These are phyloP conservation scores for Penicillium sp. DNA, from an alignment of 2,329 filamentous ascomycete species.

Conservation along the genomic window DNA sequence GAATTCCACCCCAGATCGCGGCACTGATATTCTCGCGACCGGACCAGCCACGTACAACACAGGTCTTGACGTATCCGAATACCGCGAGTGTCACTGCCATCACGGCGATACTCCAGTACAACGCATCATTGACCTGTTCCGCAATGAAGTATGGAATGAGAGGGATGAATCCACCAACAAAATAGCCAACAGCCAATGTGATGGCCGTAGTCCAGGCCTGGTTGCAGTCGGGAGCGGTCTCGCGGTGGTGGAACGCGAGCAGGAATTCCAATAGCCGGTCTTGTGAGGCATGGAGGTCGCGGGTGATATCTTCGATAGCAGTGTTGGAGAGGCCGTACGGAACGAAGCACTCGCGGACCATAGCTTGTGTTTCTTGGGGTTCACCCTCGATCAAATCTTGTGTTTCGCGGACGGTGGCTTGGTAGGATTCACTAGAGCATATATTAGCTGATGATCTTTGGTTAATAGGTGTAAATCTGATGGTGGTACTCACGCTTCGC, in stretches of 20 bases:
- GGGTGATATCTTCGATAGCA: constrained; percentile 37
- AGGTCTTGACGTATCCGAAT: constrained; percentile 48
- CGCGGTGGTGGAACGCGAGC: constrained; percentile 49
- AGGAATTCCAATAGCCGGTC: constrained; percentile 48
- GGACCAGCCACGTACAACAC: constrained; percentile 47
- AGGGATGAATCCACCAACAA: constrained; percentile 69
- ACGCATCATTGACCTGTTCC: constrained; percentile 45
- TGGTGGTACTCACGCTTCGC: constrained; percentile 47
- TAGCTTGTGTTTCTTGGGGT: constrained; percentile 35
- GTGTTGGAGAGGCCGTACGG: constrained; percentile 41
- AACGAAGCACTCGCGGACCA: constrained; percentile 44
- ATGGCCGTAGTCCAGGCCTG: constrained; percentile 56
- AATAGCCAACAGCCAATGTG: constrained; percentile 68
- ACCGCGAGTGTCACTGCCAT: constrained; percentile 43
- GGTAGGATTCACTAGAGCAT: constrained; percentile 42
- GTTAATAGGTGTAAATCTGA: neutral
- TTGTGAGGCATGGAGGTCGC: constrained; percentile 37
- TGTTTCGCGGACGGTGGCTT: constrained; percentile 47
- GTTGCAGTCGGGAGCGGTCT: constrained; percentile 45
- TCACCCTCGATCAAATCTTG: constrained; percentile 41
- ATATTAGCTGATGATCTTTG: neutral
- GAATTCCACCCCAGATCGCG: constrained; percentile 59
- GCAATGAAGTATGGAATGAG: constrained; percentile 68
- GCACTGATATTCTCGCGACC: constrained; percentile 50
- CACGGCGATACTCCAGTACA: constrained; percentile 50